Evolutionary conservation across 2,329 filamentous ascomycete species (phyloP).

Genomic region (Metarhizium rileyi): DNA sequence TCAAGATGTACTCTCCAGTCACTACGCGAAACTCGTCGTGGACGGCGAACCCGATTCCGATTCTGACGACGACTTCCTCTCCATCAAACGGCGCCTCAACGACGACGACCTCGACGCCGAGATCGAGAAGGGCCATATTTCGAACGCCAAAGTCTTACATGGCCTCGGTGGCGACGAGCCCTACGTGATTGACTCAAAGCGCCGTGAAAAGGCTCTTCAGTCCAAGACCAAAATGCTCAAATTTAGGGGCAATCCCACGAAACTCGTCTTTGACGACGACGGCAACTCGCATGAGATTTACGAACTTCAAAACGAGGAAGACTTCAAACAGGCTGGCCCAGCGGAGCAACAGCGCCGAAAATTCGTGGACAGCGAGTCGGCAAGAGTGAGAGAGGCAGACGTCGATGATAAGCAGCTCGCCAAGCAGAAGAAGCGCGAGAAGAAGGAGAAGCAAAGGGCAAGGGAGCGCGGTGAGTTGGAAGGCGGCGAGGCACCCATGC

Average conservation of each 20-base stretch:
- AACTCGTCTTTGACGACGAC: constrained; percentile 87
- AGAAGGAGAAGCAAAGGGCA: constrained; percentile 63
- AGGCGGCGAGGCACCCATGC: constrained; percentile 19
- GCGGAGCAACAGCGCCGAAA: constrained; percentile 65
- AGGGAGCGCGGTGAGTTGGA: constrained; percentile 39
- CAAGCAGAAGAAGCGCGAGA: constrained; percentile 69
- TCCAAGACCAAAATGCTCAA: constrained; percentile 93
- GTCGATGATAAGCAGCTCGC: constrained; percentile 71
- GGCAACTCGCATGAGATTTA: constrained; percentile 78
- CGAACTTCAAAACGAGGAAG: constrained; percentile 76
- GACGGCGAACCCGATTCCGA: constrained; percentile 39
- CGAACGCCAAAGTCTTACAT: constrained; percentile 49
- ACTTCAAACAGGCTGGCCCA: constrained; percentile 65
- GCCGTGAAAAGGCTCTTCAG: constrained; percentile 86
- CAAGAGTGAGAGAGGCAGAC: constrained; percentile 65
- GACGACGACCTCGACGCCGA: constrained; percentile 53
- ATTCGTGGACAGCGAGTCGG: constrained; percentile 69
- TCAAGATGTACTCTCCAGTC: constrained; percentile 87
- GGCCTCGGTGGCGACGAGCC: constrained; percentile 62
- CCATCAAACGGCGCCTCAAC: constrained; percentile 78
- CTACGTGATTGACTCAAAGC: constrained; percentile 84
- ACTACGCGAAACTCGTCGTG: constrained; percentile 79
- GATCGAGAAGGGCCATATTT: constrained; percentile 31
- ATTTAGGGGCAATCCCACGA: constrained; percentile 76
- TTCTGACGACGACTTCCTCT: constrained; percentile 60